Percentiles rank a stretch among this genome's conserved stretches.
These are phyloP conservation scores for Acrocalymma vagum DNA, from an alignment of 2,329 filamentous ascomycete species.

Conservation along the genomic window DNA sequence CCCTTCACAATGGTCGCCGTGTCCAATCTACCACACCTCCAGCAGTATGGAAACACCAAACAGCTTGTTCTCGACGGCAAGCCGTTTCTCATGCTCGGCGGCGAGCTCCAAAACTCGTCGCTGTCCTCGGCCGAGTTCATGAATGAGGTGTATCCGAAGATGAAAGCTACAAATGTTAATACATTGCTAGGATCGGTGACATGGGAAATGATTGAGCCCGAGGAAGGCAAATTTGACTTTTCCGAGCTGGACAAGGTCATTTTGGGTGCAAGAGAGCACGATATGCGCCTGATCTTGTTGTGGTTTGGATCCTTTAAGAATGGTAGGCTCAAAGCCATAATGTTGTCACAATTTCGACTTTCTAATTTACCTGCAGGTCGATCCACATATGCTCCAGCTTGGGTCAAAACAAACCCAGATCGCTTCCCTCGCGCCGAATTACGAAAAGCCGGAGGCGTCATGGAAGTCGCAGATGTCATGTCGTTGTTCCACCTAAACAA, in stretches of 20 bases:
- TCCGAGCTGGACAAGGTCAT: constrained; percentile 47
- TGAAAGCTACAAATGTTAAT: constrained; percentile 51
- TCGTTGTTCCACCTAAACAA: constrained; percentile 36
- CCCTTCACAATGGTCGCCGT: too few species aligned
- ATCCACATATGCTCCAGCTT: constrained; percentile 24
- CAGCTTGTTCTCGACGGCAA: too few species aligned
- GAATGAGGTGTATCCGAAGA: too few species aligned
- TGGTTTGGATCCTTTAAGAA: constrained; percentile 59
- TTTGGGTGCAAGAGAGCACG: constrained; percentile 40
- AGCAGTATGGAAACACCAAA: too few species aligned
- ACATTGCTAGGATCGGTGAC: constrained; percentile 52
- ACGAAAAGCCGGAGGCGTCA: constrained; percentile 3
- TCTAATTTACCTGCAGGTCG: too few species aligned
- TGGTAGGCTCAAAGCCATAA: too few species aligned
- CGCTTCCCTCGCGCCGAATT: constrained; percentile 12
- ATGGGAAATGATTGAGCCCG: constrained; percentile 55
- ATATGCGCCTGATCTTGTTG: constrained; percentile 48
- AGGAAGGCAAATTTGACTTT: constrained; percentile 52
- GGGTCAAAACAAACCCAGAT: constrained; percentile 39
- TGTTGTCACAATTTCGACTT: too few species aligned
- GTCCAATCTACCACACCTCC: too few species aligned
- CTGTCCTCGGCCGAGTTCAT: too few species aligned
- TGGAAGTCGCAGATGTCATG: constrained; percentile 19
- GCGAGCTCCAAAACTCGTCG: too few species aligned
- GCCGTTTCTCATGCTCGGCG: too few species aligned